phyloP scores from a whole-genome alignment of 1,139 yeast genomes.

The Saccharomyces hybrid region DNA sequence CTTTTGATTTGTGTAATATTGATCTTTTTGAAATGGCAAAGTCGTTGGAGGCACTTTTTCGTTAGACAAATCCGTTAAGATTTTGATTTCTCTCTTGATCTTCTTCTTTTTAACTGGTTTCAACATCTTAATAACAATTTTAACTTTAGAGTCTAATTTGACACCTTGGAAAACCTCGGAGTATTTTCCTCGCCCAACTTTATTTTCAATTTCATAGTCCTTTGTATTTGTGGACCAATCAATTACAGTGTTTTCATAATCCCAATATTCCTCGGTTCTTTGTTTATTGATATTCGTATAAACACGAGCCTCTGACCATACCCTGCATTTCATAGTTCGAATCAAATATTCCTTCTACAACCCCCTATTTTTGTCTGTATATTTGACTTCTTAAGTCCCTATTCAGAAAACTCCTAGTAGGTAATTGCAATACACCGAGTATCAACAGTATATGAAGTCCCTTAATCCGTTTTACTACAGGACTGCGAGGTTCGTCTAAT shows the following conservation, averaged over 20 bases:
- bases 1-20: constrained; percentile 25
- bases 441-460: not conserved
- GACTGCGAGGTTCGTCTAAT: not conserved
- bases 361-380: not conserved
- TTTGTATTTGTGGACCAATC: constrained; percentile 42
- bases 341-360: not conserved
- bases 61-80: constrained; percentile 63
- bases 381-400: not conserved
- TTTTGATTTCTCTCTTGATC: constrained; percentile 90
- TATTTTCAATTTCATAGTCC: constrained; percentile 82
- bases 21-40: constrained; percentile 18
- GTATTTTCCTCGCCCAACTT: constrained; percentile 95
- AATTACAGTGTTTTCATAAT: constrained; percentile 63
- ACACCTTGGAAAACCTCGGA: constrained; percentile 90
- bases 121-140: constrained; percentile 82
- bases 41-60: constrained; percentile 26
- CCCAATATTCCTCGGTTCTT: constrained; percentile 88
- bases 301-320: constrained; percentile 67
- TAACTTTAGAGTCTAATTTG: constrained; percentile 46
- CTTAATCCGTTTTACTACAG: not conserved
- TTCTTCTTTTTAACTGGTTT: constrained; percentile 97
- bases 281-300: constrained; percentile 77
- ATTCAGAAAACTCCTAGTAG: not conserved
- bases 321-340: constrained; percentile 24
- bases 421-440: not conserved